A percentile compares a stretch with the other conserved stretches of the same genome.
Conservation (phyloP, 805 yeast species). For the Cyberlindnera mycetangii region DNA sequence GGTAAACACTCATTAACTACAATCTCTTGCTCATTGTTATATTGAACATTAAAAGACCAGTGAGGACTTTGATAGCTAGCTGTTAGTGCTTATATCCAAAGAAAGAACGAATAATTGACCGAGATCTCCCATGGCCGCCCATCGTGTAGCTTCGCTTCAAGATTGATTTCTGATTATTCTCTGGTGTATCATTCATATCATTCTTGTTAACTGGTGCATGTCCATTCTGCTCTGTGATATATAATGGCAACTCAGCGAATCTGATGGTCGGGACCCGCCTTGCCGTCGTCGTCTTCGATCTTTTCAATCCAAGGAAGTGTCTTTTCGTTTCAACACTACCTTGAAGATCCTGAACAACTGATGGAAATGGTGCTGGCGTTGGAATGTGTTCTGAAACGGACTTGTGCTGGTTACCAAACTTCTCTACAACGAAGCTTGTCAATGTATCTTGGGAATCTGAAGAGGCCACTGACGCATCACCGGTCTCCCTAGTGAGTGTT, state of each 20-base stretch:
- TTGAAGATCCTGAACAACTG: not conserved
- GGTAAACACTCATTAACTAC: too few species aligned
- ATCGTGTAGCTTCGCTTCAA: slow-evolving; percentile 5
- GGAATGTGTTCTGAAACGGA: slow-evolving; percentile 15
- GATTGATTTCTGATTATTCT: not conserved
- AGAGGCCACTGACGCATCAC: not conserved
- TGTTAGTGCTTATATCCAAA: not conserved
- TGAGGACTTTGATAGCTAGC: too few species aligned
- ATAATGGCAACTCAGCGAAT: slow-evolving; percentile 22
- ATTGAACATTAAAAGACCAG: too few species aligned
- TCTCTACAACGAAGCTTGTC: slow-evolving; percentile 6
- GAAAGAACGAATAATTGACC: slow-evolving; percentile 1
- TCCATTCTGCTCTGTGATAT: not conserved
- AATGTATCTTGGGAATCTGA: slow-evolving; percentile 2
- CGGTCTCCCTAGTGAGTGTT: not conserved
- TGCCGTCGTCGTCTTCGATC: slow-evolving; percentile 1
- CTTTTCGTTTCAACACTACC: not conserved
- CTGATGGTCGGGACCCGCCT: slow-evolving; percentile 13
- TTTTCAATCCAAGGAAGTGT: slow-evolving; percentile 3
- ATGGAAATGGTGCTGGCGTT: slow-evolving; percentile 20
- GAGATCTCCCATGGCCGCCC: not conserved
- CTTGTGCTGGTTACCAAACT: slow-evolving; percentile 5
- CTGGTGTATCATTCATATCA: too few species aligned
- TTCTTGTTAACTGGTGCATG: not conserved
- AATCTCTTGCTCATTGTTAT: too few species aligned